Percentiles rank a stretch among this genome's conserved stretches.
Evolutionary conservation across 805 yeast genomes (phyloP).

Genomic region (Babjeviella inositovora): DNA sequence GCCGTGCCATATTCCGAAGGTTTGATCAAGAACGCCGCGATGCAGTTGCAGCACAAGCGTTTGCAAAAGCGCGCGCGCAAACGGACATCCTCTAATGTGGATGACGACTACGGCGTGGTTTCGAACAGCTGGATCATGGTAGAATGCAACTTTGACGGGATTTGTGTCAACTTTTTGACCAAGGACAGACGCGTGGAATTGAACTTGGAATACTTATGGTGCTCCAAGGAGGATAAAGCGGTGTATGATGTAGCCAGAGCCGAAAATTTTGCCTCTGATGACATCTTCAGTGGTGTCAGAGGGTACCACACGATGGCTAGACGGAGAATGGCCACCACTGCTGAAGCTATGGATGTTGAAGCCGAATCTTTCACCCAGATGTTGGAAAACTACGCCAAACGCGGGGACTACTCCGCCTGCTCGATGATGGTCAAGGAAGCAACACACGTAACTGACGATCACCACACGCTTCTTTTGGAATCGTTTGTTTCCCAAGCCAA

Average conservation of each 20-base stretch:
- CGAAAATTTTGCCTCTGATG: slow-evolving; percentile 10
- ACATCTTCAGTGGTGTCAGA: slow-evolving; percentile 27
- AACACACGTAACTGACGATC: too few relatives aligned
- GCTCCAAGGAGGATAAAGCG: slow-evolving; percentile 18
- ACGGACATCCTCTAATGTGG: slow-evolving; percentile 30
- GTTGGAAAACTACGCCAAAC: slow-evolving; percentile 3
- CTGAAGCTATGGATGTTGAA: slow-evolving; percentile 1
- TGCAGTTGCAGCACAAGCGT: slow-evolving; percentile 33
- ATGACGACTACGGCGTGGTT: slow-evolving; percentile 36
- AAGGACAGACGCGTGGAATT: slow-evolving; percentile 49
- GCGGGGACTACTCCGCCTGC: slow-evolving; percentile 2
- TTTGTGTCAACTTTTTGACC: slow-evolving; percentile 62
- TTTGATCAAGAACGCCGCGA: slow-evolving; percentile 36
- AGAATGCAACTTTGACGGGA: slow-evolving; percentile 45
- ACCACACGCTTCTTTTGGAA: too few relatives aligned
- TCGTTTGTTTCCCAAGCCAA: too few relatives aligned
- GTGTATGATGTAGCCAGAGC: slow-evolving; percentile 8
- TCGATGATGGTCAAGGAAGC: neutral
- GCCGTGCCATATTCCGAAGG: slow-evolving; percentile 54
- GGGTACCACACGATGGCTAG: slow-evolving; percentile 19
- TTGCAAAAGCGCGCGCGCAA: slow-evolving; percentile 37
- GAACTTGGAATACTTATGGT: slow-evolving; percentile 61
- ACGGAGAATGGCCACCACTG: neutral
- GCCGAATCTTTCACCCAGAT: slow-evolving; percentile 1
- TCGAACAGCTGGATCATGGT: slow-evolving; percentile 77